phyloP scores from a whole-genome alignment of 768 basidiomycete genomes.

The Rhizopogon rudus region DNA sequence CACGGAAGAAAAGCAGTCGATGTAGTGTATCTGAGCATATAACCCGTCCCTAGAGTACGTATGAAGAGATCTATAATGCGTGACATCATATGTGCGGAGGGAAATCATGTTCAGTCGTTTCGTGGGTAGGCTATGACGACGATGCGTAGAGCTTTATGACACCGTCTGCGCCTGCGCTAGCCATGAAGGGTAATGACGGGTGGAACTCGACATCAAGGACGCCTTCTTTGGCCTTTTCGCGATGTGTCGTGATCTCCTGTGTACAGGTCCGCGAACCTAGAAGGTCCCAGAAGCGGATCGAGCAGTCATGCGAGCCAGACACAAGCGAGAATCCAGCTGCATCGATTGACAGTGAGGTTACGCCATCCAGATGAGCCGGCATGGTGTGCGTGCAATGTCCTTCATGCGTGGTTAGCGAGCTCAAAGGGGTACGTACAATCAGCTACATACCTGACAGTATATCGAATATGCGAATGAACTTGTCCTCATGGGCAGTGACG shows the following conservation, averaged over 20 bases:
- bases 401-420: slow-evolving; percentile 20
- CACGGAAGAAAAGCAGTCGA: slow-evolving; percentile 1
- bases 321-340: slow-evolving; percentile 83
- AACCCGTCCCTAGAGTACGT: slow-evolving; percentile 23
- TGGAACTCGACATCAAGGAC: slow-evolving; percentile 87
- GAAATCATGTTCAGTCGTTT: not conserved
- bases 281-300: slow-evolving; percentile 92
- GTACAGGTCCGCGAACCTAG: slow-evolving; percentile 74
- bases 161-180: slow-evolving; percentile 94
- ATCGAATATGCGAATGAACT: slow-evolving; percentile 87
- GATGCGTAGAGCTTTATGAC: slow-evolving; percentile 89
- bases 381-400: slow-evolving; percentile 88
- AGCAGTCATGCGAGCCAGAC: slow-evolving; percentile 91
- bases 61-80: slow-evolving; percentile 13
- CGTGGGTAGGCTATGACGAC: slow-evolving; percentile 52
- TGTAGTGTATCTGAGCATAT: slow-evolving; percentile 12
- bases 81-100: slow-evolving; percentile 7
- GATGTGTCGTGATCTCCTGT: slow-evolving; percentile 87
- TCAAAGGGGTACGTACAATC: not conserved
- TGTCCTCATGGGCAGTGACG: slow-evolving; percentile 91
- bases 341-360: slow-evolving; percentile 88
- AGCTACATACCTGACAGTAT: slow-evolving; percentile 61
- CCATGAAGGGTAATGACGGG: slow-evolving; percentile 79
- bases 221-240: slow-evolving; percentile 87
- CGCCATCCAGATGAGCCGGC: slow-evolving; percentile 85